Evolutionary conservation across 305 asterid species (phyloP).

Genomic region (Fraxinus xanthoxyloides): DNA sequence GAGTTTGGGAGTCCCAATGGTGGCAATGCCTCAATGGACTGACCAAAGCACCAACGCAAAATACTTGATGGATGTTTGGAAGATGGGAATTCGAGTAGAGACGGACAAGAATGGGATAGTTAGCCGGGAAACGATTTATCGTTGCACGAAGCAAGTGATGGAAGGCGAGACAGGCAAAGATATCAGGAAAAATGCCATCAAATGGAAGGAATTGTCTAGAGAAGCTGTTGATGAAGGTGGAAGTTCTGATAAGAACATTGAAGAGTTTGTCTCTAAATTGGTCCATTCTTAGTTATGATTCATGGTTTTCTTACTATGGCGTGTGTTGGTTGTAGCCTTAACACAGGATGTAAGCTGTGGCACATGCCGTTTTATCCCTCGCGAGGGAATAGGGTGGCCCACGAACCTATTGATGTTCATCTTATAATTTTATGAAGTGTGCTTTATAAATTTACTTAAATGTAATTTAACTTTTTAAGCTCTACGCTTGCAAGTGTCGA

Average conservation of each 20-base stretch:
- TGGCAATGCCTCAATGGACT: constrained; percentile 43
- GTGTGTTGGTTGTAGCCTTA: background rate
- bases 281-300: background rate
- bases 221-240: constrained; percentile 31
- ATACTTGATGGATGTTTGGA: constrained; percentile 44
- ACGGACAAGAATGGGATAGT: constrained; percentile 23
- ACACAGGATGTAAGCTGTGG: background rate
- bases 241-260: constrained; percentile 35
- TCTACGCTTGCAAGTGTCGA: background rate
- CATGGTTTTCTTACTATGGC: background rate
- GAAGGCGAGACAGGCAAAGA: constrained; percentile 29
- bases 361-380: background rate
- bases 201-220: constrained; percentile 29
- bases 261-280: constrained; percentile 26
- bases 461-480: no score
- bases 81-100: constrained; percentile 33
- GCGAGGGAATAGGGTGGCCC: background rate
- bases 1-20: constrained; percentile 45
- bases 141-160: constrained; percentile 26
- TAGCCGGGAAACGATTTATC: constrained; percentile 24
- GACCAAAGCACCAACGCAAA: constrained; percentile 47
- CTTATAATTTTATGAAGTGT: background rate
- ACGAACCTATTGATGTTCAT: no score
- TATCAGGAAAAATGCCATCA: constrained; percentile 13
- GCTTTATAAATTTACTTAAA: background rate